A percentile compares a stretch with the other conserved stretches of the same genome.
These are phyloP conservation scores for Grigorovia humatica DNA, from an alignment of 805 yeast genomes.

Conservation along the genomic window DNA sequence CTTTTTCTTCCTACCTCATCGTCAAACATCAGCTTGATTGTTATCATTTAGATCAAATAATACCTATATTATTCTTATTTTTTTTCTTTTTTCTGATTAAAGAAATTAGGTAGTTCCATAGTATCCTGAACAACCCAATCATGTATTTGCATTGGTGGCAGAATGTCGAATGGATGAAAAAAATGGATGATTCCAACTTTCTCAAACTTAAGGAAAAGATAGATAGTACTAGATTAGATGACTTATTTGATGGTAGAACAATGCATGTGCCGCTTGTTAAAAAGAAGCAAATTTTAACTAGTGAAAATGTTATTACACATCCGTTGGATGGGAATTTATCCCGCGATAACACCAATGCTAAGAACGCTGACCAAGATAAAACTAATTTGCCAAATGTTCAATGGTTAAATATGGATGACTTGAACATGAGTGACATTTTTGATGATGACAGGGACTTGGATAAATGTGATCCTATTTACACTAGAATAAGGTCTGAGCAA, in stretches of 20 bases:
- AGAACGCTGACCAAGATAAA: neutral
- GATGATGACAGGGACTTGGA: constrained; percentile 2
- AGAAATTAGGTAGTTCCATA: neutral
- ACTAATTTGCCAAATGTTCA: constrained; percentile 8
- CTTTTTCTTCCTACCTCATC: too few species aligned
- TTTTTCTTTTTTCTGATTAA: neutral
- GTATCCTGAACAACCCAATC: neutral
- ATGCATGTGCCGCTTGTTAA: neutral
- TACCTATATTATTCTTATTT: neutral
- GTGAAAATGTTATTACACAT: neutral
- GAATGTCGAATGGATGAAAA: neutral
- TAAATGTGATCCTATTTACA: neutral
- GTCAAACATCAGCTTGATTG: too few species aligned
- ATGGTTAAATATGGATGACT: constrained; percentile 15
- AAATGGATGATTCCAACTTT: neutral
- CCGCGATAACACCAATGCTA: neutral
- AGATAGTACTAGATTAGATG: neutral
- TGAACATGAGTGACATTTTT: constrained; percentile 16
- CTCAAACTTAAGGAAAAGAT: neutral
- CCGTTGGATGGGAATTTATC: neutral
- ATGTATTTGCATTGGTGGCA: neutral
- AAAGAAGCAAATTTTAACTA: neutral
- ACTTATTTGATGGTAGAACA: neutral
- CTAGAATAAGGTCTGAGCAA: neutral
- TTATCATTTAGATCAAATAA: neutral